A percentile compares a stretch with the other conserved stretches of the same genome.
Evolutionary conservation across 2,329 filamentous ascomycete species (phyloP).

Genomic region (Corniculantispora saksenae): DNA sequence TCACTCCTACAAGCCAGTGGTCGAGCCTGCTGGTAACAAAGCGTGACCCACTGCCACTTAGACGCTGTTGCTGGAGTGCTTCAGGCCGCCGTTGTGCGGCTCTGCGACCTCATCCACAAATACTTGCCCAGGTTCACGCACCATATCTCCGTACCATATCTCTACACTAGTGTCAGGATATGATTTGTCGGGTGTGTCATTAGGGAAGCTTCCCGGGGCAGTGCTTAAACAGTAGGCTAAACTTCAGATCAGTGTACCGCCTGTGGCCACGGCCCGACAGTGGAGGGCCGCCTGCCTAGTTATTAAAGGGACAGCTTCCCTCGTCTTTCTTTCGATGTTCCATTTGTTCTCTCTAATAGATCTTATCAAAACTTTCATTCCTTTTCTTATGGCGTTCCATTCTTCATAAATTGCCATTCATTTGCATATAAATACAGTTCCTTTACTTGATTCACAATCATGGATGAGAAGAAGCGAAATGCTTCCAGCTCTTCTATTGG

Average conservation of each 20-base stretch:
- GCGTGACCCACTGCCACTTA: background rate
- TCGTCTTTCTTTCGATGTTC: background rate
- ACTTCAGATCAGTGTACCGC: background rate
- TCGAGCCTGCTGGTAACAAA: background rate
- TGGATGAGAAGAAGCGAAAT: constrained; percentile 8
- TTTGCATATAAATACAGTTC: background rate
- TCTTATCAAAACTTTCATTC: background rate
- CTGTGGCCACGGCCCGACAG: background rate
- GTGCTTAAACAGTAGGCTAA: background rate
- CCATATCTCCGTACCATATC: background rate
- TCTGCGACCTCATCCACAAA: background rate
- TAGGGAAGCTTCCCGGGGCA: background rate
- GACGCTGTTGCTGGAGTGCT: constrained; percentile 1
- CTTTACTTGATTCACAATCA: constrained; percentile 1
- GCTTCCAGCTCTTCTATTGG: constrained; percentile 5
- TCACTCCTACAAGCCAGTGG: background rate
- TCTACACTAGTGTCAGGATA: background rate
- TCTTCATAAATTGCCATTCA: too few relatives aligned
- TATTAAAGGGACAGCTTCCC: constrained; percentile 4
- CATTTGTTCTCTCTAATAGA: background rate
- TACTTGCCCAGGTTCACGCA: background rate
- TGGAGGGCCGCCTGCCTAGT: background rate
- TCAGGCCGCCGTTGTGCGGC: constrained; percentile 3
- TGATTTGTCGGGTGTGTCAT: constrained; percentile 1
- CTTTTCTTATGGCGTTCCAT: background rate